Evolutionary conservation across 2,329 filamentous ascomycete species (phyloP).

Genomic region (Cadophora malorum): DNA sequence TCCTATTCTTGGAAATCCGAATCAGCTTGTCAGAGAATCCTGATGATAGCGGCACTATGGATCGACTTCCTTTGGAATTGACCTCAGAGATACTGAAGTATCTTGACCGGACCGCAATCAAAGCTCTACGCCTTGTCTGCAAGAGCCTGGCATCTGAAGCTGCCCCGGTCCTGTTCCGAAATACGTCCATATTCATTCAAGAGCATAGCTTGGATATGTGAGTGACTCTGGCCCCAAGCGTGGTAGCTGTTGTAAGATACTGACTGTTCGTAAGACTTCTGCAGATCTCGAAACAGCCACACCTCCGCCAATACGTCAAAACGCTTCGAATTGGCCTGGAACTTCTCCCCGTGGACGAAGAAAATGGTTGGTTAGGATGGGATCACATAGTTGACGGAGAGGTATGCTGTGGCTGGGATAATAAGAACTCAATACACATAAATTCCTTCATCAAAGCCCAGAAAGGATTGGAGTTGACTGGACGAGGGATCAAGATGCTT

Average conservation of each 20-base stretch:
- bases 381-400: conserved; percentile 6
- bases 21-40: not conserved
- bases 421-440: not conserved
- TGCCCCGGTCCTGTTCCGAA: not conserved
- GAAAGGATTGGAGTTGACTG: conserved; percentile 2
- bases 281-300: not conserved
- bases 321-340: conserved; percentile 15
- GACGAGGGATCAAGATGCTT: conserved; percentile 8
- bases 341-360: conserved; percentile 7
- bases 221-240: not conserved
- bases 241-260: not conserved
- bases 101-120: not conserved
- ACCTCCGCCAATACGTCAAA: conserved; percentile 1
- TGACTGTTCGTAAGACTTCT: not conserved
- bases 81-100: conserved; percentile 12
- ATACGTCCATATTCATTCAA: conserved; percentile 11
- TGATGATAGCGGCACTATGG: not conserved
- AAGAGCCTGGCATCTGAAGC: conserved; percentile 1
- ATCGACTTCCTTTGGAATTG: conserved; percentile 13
- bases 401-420: conserved; percentile 10
- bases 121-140: conserved; percentile 10
- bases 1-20: not conserved
- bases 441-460: conserved; percentile 13
- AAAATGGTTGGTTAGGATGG: not conserved
- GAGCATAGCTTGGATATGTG: conserved; percentile 9